A percentile compares a stretch with the other conserved stretches of the same genome.
Evolutionary conservation across 306 rosid species (phyloP).

Genomic region (Cajanus cajan): DNA sequence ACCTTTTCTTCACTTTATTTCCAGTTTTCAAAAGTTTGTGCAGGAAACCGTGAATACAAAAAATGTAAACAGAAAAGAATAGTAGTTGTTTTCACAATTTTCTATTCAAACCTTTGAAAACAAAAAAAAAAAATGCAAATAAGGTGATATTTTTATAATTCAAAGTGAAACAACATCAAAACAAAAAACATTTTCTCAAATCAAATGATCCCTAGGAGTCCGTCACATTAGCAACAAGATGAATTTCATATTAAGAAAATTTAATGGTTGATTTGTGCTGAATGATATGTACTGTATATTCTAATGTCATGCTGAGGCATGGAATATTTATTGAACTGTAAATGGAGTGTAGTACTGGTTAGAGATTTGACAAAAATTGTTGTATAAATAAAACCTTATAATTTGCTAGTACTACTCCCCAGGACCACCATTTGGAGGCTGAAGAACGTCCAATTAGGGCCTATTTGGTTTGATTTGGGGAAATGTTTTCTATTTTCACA

Average conservation of each 20-base stretch:
- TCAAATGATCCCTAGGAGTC: neutral
- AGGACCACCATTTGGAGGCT: neutral
- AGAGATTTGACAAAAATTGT: neutral
- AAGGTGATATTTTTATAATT: neutral
- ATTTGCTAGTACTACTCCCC: neutral
- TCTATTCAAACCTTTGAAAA: neutral
- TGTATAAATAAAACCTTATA: neutral
- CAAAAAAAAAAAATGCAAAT: no score
- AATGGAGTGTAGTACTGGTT: neutral
- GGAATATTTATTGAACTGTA: neutral
- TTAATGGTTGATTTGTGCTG: neutral
- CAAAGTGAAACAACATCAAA: neutral
- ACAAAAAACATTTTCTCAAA: neutral
- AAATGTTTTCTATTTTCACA: neutral
- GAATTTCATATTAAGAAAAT: neutral
- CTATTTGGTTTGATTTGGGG: neutral
- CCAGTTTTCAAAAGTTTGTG: neutral
- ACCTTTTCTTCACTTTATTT: neutral
- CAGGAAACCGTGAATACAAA: neutral
- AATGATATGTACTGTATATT: neutral
- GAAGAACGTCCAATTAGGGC: neutral
- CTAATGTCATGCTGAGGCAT: slow-evolving; percentile 2
- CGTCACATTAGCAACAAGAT: neutral
- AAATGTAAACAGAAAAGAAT: neutral
- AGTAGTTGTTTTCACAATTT: neutral